Evolutionary conservation across 2,329 filamentous ascomycete genomes (phyloP).

Genomic region (Mycosphaerella sp.): DNA sequence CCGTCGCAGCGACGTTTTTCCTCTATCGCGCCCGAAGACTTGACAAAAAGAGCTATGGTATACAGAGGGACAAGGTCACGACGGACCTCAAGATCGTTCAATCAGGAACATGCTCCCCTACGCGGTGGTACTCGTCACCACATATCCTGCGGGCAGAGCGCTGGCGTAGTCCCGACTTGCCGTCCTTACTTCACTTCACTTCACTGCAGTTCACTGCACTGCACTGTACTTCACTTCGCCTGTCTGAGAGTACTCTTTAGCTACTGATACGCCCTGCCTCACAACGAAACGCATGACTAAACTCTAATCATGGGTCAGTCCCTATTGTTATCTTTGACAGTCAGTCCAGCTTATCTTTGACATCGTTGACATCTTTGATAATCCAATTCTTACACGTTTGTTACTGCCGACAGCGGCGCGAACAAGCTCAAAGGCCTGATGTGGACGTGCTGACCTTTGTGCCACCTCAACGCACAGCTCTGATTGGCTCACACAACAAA

Average conservation of each 20-base stretch:
- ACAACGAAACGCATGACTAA: background rate
- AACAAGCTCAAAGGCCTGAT: background rate
- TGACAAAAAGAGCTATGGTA: background rate
- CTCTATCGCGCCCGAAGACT: background rate
- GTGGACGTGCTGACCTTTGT: background rate
- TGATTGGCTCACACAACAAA: background rate
- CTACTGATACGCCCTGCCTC: background rate
- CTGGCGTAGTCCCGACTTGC: background rate
- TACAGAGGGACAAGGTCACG: background rate
- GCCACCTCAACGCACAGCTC: background rate
- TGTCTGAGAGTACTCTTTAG: too few relatives aligned
- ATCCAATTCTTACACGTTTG: background rate
- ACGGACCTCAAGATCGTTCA: background rate
- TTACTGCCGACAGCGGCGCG: background rate
- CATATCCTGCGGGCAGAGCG: background rate
- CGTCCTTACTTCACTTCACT: conserved; percentile 4
- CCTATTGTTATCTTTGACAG: background rate
- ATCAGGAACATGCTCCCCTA: background rate
- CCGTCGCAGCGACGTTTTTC: background rate
- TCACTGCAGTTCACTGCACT: background rate
- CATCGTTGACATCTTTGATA: background rate
- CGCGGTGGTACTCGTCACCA: background rate
- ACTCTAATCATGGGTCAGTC: background rate
- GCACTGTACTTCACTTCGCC: too few relatives aligned
- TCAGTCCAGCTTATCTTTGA: background rate